Conservation (phyloP, 495 filamentous ascomycete species). For the Aspergillus nanangensis region DNA sequence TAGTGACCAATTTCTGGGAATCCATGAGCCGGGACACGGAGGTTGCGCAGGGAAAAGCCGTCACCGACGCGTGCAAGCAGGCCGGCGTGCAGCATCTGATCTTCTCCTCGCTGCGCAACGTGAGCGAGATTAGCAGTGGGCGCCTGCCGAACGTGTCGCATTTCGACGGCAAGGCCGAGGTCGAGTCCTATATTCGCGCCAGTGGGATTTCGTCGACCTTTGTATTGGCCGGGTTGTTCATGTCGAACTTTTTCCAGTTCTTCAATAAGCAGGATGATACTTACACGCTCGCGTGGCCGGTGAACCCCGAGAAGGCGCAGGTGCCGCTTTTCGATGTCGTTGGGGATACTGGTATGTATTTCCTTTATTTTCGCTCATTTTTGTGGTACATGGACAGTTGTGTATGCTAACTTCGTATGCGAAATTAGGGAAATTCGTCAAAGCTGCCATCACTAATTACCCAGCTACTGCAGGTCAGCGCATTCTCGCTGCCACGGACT, state of each 20-base stretch:
- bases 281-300: slow-evolving; percentile 5
- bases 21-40: slow-evolving; percentile 26
- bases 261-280: slow-evolving; percentile 15
- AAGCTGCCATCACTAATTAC: slow-evolving; percentile 30
- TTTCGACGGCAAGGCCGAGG: slow-evolving; percentile 59
- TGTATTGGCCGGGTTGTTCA: slow-evolving; percentile 55
- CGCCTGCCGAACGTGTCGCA: slow-evolving; percentile 44
- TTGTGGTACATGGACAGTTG: too few species aligned
- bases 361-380: too few species aligned
- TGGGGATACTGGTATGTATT: slow-evolving; percentile 46
- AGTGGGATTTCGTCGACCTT: slow-evolving; percentile 47
- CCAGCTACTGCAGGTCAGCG: slow-evolving; percentile 16
- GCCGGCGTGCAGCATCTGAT: slow-evolving; percentile 26
- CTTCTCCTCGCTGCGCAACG: slow-evolving; percentile 18
- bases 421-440: slow-evolving; percentile 49
- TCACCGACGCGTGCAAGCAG: slow-evolving; percentile 42
- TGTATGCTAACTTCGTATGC: background rate
- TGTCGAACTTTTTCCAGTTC: slow-evolving; percentile 39
- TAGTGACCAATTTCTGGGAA: slow-evolving; percentile 27
- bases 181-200: slow-evolving; percentile 54
- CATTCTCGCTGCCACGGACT: slow-evolving; percentile 41
- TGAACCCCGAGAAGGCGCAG: slow-evolving; percentile 17
- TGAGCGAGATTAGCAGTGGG: slow-evolving; percentile 29
- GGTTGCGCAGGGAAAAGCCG: slow-evolving; percentile 51
- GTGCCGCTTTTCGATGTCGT: slow-evolving; percentile 49